Conservation (phyloP, 768 basidiomycete species). For the Phylloporus scabripes region DNA sequence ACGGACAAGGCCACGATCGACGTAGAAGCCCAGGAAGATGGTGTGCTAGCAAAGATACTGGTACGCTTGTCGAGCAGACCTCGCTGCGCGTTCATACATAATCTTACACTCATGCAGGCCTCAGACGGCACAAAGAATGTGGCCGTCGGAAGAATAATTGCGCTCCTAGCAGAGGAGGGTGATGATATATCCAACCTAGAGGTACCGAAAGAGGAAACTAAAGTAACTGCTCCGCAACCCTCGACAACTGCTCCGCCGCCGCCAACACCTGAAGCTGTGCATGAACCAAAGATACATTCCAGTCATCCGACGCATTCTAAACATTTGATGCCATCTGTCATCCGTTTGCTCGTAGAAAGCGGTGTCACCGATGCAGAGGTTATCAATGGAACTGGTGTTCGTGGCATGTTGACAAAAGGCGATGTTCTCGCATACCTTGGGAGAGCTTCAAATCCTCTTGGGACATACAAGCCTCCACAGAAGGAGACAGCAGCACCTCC, state of each 20-base stretch:
- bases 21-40: slow-evolving; percentile 97
- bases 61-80: slow-evolving; percentile 39
- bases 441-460: slow-evolving; percentile 69
- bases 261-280: slow-evolving; percentile 20
- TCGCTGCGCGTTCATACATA: background rate
- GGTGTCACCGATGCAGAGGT: slow-evolving; percentile 51
- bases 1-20: slow-evolving; percentile 97
- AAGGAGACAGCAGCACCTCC: slow-evolving; percentile 23
- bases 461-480: slow-evolving; percentile 57
- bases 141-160: slow-evolving; percentile 84
- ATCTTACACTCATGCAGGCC: slow-evolving; percentile 36
- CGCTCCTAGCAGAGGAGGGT: slow-evolving; percentile 90
- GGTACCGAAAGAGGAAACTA: slow-evolving; percentile 41
- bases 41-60: slow-evolving; percentile 88
- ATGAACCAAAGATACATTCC: slow-evolving; percentile 30
- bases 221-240: slow-evolving; percentile 15
- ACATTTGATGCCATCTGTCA: slow-evolving; percentile 87
- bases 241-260: slow-evolving; percentile 20
- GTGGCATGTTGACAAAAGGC: slow-evolving; percentile 95
- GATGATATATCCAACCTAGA: slow-evolving; percentile 89
- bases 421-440: slow-evolving; percentile 87
- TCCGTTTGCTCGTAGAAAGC: slow-evolving; percentile 63
- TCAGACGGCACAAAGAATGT: slow-evolving; percentile 80
- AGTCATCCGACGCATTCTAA: slow-evolving; percentile 47
- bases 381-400: slow-evolving; percentile 84